Conservation (phyloP, 495 filamentous ascomycete species). For the Xylaria curta region DNA sequence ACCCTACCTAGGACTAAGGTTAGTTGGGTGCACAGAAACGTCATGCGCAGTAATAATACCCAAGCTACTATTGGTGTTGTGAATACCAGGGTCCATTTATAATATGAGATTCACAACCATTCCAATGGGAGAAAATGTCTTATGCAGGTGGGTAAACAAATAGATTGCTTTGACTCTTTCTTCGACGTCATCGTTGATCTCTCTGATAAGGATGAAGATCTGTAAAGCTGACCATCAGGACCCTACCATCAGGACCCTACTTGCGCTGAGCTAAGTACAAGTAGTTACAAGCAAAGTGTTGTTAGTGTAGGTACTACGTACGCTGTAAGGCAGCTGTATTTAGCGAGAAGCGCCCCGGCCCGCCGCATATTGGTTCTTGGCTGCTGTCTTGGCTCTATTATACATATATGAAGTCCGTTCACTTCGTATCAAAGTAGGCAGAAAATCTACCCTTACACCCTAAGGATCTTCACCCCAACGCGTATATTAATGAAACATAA, state of each 20-base stretch:
- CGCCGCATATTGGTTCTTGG: constrained; percentile 25
- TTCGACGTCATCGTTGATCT: constrained; percentile 5
- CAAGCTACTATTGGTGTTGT: background rate
- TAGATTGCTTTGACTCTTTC: background rate
- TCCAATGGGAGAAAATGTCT: background rate
- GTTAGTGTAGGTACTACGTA: background rate
- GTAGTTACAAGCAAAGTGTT: background rate
- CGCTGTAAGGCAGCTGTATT: no score
- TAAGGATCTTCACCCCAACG: background rate
- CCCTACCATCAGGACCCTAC: constrained; percentile 10
- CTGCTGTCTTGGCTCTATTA: constrained; percentile 13
- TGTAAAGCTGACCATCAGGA: constrained; percentile 3
- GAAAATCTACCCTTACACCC: background rate
- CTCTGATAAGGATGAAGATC: constrained; percentile 6
- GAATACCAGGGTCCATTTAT: background rate
- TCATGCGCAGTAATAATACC: background rate
- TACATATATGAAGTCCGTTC: background rate
- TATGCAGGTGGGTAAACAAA: background rate
- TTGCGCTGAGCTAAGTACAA: background rate
- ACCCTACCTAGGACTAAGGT: background rate
- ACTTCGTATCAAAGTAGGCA: background rate
- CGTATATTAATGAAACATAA: background rate
- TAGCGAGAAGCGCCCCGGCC: constrained; percentile 12
- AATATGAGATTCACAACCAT: constrained; percentile 1
- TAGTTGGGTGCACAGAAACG: constrained; percentile 5